phyloP scores from a whole-genome alignment of 1,284 basidiomycete species.

The Cutaneotrichosporon spelunceum region DNA sequence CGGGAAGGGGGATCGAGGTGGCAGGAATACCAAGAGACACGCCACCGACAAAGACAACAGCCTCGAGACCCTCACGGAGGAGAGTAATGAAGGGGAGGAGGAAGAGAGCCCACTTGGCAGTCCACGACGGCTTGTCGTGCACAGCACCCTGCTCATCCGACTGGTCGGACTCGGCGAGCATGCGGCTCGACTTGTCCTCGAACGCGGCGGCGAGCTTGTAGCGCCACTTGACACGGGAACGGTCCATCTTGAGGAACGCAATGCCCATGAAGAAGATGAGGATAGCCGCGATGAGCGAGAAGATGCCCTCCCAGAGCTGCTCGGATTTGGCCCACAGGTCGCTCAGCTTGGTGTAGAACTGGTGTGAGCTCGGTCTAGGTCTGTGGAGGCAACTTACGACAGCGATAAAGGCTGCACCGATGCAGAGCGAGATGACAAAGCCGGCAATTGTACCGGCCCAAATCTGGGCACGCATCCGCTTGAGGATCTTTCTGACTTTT shows the following conservation, averaged over 20 bases:
- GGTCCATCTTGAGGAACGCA: conserved; percentile 62
- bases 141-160: too few relatives aligned
- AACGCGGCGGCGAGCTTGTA: conserved; percentile 79
- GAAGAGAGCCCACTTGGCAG: conserved; percentile 80
- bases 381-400: conserved; percentile 43
- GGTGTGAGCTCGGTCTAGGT: neutral
- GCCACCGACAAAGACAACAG: conserved; percentile 87
- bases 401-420: conserved; percentile 58
- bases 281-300: conserved; percentile 71
- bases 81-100: conserved; percentile 84
- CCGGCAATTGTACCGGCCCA: conserved; percentile 72
- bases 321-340: conserved; percentile 56
- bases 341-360: conserved; percentile 57
- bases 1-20: conserved; percentile 79
- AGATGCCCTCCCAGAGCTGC: conserved; percentile 62
- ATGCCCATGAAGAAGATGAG: conserved; percentile 80
- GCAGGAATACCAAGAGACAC: conserved; percentile 78
- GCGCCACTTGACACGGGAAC: conserved; percentile 83
- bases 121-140: conserved; percentile 37
- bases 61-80: conserved; percentile 82
- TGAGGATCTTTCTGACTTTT: conserved; percentile 39
- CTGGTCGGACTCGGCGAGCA: conserved; percentile 16
- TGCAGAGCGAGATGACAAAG: conserved; percentile 69
- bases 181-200: conserved; percentile 41
- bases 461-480: conserved; percentile 60